These are phyloP conservation scores for Ganoderma sp. DNA, from an alignment of 1,284 basidiomycete genomes.

Conservation along the genomic window DNA sequence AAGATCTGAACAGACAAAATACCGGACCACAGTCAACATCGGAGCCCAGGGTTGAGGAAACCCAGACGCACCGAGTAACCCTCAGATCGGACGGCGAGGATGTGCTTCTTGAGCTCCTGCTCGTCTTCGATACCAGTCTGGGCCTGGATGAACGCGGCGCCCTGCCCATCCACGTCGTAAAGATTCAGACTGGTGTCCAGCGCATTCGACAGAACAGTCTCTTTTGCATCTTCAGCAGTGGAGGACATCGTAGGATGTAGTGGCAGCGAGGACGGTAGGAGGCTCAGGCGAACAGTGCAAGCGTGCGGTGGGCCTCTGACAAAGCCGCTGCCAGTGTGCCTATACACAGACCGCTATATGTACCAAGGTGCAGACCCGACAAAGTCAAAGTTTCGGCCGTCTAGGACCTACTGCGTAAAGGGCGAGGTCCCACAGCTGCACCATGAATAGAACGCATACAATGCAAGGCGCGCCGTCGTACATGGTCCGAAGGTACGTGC, in stretches of 20 bases:
- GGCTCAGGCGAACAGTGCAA: neutral
- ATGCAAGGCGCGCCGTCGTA: neutral
- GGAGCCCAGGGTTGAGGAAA: neutral
- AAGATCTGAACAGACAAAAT: neutral
- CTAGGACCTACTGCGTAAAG: neutral
- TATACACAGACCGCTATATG: neutral
- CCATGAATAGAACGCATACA: neutral
- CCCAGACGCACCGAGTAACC: conserved; percentile 6
- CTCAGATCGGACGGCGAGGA: conserved; percentile 47
- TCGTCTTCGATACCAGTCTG: conserved; percentile 47
- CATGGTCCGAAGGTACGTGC: neutral
- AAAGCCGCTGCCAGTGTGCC: neutral
- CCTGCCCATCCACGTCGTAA: neutral
- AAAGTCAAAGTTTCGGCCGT: neutral
- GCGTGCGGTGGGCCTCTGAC: neutral
- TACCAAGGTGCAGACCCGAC: neutral
- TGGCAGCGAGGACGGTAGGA: neutral
- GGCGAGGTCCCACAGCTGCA: neutral
- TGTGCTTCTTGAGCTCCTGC: conserved; percentile 49
- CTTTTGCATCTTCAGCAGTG: neutral
- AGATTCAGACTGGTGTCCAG: neutral
- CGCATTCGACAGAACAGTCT: neutral
- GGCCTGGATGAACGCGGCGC: conserved; percentile 36
- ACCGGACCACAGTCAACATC: neutral
- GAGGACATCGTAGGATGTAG: neutral